Evolutionary conservation across 768 basidiomycete genomes (phyloP), one percentile per base, ranked within the genome.

Genomic region (Boletellus sp.): DNA sequence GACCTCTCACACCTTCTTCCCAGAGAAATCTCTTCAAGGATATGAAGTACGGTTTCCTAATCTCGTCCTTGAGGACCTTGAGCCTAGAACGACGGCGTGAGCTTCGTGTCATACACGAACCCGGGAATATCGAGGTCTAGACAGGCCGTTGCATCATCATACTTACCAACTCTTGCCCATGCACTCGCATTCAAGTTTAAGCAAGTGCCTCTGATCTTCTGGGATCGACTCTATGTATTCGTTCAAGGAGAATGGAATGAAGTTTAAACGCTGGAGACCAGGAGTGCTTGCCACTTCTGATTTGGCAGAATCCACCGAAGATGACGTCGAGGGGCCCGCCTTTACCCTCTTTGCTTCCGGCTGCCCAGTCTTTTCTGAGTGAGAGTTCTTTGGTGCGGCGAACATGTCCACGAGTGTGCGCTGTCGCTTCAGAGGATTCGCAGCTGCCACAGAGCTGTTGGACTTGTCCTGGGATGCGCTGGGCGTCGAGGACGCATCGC

Each of bases 1-100:
- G 67, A 23, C 78, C 80, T 51, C 63, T 72, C 12, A 84, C 79
- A 16, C 85, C 85, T 61, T 85, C 79, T 6, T 77, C 69, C 77
- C 79, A 83, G 17, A 91, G 74, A 56, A 82, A 89, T 45, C 72
- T 69, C 66, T 92, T 90, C 48, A 92, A 65, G 22, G 77, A 61
- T 45, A 90, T 67, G 59, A 92, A 92, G 66, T 90, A 92, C 0
- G 85, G 78, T 60, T 88, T 85, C 57, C 74, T 77, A 45, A 92
- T 78, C 61, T 92, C 90, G 52, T 83, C 78, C 54, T 83, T 80
- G 48, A 92, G 74, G 32, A 86, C 57, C 62, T 85, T 85, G 37
- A 91, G 72, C 90, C 87, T 90, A 54, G 40, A 53, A 24, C 36
- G 48, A 52, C 47, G 42, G 19, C 24, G 45, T 67, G 26, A 48